phyloP scores from a whole-genome alignment of 2,329 filamentous ascomycete species.

The Seiridium unicorne region DNA sequence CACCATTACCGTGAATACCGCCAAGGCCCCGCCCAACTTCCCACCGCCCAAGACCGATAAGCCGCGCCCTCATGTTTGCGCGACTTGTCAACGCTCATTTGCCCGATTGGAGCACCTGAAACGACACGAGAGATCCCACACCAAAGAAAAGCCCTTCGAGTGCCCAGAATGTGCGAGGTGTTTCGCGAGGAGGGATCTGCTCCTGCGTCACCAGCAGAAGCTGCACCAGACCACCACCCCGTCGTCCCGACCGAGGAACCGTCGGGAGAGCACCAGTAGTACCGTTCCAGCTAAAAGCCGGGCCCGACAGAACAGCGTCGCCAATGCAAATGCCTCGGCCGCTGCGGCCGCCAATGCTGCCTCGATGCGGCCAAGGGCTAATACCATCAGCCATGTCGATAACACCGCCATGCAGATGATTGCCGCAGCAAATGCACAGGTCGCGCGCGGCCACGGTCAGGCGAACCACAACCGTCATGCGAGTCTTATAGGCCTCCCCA shows the following conservation, averaged over 20 bases:
- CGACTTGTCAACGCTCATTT: slow-evolving; percentile 87
- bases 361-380: slow-evolving; percentile 78
- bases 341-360: slow-evolving; percentile 42
- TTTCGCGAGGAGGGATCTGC: slow-evolving; percentile 88
- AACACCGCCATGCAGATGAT: slow-evolving; percentile 71
- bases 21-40: slow-evolving; percentile 39
- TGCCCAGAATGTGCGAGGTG: slow-evolving; percentile 92
- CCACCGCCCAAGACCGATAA: slow-evolving; percentile 95
- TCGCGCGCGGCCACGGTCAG: slow-evolving; percentile 44
- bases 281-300: slow-evolving; percentile 66
- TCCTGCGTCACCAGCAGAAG: slow-evolving; percentile 97
- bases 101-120: slow-evolving; percentile 95
- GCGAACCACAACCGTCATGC: slow-evolving; percentile 68
- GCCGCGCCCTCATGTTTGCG: slow-evolving; percentile 90
- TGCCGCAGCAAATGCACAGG: slow-evolving; percentile 55
- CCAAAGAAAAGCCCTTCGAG: slow-evolving; percentile 93
- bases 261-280: slow-evolving; percentile 83
- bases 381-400: slow-evolving; percentile 95
- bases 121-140: slow-evolving; percentile 75
- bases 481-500: slow-evolving; percentile 68
- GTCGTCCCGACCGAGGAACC: slow-evolving; percentile 80
- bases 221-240: slow-evolving; percentile 90
- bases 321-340: slow-evolving; percentile 47
- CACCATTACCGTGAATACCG: slow-evolving; percentile 34
- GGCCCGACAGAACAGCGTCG: slow-evolving; percentile 90